Conservation (phyloP, 2,329 filamentous ascomycete genomes). For the Trichophyton schoenleinii region DNA sequence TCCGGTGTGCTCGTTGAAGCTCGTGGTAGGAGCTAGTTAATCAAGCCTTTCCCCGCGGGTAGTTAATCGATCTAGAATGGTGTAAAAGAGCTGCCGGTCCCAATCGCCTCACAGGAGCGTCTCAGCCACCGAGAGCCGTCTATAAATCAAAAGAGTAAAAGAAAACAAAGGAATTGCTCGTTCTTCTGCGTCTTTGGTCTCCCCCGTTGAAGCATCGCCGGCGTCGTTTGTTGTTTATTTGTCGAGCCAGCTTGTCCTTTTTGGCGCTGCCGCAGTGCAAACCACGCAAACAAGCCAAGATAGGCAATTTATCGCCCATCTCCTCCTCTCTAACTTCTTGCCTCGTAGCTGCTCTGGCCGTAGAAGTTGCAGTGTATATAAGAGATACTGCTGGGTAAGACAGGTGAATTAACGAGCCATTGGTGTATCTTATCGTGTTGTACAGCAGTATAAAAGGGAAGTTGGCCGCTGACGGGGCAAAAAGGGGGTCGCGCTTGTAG, state of each 20-base stretch:
- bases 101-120: not conserved
- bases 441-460: not conserved
- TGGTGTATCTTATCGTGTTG: not conserved
- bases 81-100: no score
- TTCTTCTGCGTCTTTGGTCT: not conserved
- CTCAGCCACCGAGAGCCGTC: not conserved
- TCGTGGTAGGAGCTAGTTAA: not conserved
- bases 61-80: not conserved
- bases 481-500: not conserved
- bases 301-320: not conserved
- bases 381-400: not conserved
- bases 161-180: not conserved
- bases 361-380: not conserved
- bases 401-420: not conserved
- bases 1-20: not conserved
- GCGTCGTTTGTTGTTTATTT: not conserved
- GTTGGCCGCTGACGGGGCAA: not conserved
- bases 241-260: constrained; percentile 17
- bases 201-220: not conserved
- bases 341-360: not conserved
- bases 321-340: not conserved
- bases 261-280: not conserved
- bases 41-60: not conserved
- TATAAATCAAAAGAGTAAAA: not conserved
- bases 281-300: constrained; percentile 2